Conservation (phyloP, 768 basidiomycete genomes). For the Mycena vulgaris region DNA sequence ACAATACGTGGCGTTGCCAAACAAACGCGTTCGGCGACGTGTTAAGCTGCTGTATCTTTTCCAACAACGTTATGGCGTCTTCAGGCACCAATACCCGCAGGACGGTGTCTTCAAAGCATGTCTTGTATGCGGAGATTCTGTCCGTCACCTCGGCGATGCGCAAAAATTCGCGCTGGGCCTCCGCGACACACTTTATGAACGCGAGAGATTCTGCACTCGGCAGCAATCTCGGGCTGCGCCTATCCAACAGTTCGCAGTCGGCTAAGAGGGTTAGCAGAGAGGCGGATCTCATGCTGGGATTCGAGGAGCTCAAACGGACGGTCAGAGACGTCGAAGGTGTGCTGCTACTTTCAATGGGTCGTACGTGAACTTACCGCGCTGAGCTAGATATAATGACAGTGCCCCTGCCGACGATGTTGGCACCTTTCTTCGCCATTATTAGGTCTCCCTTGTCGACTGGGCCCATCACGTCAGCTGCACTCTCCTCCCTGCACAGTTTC, state of each 20-base stretch:
- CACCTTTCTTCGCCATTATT: conserved; percentile 94
- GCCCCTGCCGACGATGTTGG: conserved; percentile 75
- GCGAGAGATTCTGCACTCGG: conserved; percentile 79
- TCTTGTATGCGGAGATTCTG: conserved; percentile 91
- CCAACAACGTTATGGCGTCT: conserved; percentile 44
- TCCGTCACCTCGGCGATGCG: conserved; percentile 96
- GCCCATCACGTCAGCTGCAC: conserved; percentile 95
- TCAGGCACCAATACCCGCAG: conserved; percentile 41
- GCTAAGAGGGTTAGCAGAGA: conserved; percentile 74
- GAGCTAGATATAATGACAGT: conserved; percentile 70
- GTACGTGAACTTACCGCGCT: conserved; percentile 15
- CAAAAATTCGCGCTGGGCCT: conserved; percentile 97
- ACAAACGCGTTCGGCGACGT: conserved; percentile 42
- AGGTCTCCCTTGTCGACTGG: conserved; percentile 96
- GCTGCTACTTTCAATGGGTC: conserved; percentile 39
- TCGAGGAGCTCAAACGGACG: conserved; percentile 86
- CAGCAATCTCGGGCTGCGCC: conserved; percentile 80
- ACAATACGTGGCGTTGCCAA: neutral
- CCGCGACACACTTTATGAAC: conserved; percentile 73
- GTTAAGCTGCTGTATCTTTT: conserved; percentile 39
- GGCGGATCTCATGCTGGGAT: conserved; percentile 90
- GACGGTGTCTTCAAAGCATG: conserved; percentile 76
- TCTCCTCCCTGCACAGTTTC: conserved; percentile 90
- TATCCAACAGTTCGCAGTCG: conserved; percentile 63
- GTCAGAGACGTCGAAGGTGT: conserved; percentile 79